A percentile compares a stretch with the other conserved stretches of the same genome.
Conservation (phyloP, 805 yeast genomes). For the Pichia thaimueangensis region DNA sequence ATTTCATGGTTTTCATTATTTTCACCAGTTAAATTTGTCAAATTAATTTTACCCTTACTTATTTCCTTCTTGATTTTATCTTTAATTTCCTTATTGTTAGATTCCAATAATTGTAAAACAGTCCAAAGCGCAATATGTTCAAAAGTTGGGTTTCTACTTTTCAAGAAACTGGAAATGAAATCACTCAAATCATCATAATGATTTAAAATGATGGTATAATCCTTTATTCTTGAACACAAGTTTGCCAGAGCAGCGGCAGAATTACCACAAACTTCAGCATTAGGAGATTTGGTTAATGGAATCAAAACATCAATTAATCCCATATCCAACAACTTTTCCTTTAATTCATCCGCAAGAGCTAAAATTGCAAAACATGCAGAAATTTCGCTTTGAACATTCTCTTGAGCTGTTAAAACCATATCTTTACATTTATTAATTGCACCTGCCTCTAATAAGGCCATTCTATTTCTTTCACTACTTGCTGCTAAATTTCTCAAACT, state of each 20-base stretch:
- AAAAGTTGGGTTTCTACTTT: constrained; percentile 83
- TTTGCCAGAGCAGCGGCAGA: constrained; percentile 98
- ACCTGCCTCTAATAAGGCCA: constrained; percentile 88
- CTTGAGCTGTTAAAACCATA: constrained; percentile 78
- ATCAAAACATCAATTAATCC: constrained; percentile 83
- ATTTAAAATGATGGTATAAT: constrained; percentile 70
- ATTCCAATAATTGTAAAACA: constrained; percentile 83
- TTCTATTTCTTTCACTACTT: constrained; percentile 84
- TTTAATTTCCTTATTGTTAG: constrained; percentile 62
- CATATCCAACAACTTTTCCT: constrained; percentile 72
- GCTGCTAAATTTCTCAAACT: constrained; percentile 96
- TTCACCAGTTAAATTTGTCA: constrained; percentile 30
- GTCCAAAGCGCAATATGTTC: constrained; percentile 99
- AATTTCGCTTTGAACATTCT: constrained; percentile 90
- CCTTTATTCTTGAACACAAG: constrained; percentile 82
- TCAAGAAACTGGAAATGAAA: constrained; percentile 73
- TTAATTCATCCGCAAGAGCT: constrained; percentile 93
- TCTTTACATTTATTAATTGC: constrained; percentile 92
- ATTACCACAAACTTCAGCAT: constrained; percentile 95
- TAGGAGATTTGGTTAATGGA: constrained; percentile 81
- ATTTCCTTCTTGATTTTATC: constrained; percentile 29
- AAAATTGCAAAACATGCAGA: constrained; percentile 96
- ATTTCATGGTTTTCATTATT: constrained; percentile 33
- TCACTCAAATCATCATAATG: constrained; percentile 90
- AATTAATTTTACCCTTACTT: constrained; percentile 27